Conservation (phyloP, 345 rosid genomes). For the Physaria fendleri region DNA sequence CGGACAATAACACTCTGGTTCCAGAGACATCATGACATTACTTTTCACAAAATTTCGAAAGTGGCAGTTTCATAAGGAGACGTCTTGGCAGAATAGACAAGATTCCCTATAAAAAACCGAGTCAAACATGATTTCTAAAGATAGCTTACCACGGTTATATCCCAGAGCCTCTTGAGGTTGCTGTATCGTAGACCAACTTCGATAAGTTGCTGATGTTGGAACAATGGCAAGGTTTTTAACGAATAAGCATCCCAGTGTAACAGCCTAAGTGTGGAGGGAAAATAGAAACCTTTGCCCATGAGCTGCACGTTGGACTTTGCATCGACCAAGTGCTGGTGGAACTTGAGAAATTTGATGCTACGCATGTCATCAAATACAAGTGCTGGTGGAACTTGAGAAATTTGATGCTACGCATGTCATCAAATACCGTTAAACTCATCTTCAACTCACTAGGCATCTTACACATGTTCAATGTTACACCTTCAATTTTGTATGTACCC, state of each 20-base stretch:
- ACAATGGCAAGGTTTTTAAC: neutral
- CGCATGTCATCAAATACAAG: neutral
- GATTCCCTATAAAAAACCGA: too few relatives aligned
- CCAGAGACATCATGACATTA: too few relatives aligned
- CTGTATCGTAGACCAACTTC: neutral
- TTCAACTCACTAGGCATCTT: neutral
- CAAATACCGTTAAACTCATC: neutral
- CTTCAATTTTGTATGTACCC: conserved; percentile 1
- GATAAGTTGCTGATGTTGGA: neutral
- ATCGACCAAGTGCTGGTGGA: neutral
- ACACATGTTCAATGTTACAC: conserved; percentile 3
- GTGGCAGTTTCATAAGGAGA: too few relatives aligned
- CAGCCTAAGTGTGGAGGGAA: neutral
- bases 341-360: neutral
- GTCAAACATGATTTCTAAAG: neutral
- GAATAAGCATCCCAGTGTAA: conserved; percentile 20
- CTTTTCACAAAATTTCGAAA: too few relatives aligned
- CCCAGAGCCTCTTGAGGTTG: neutral
- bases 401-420: neutral
- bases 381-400: conserved; percentile 9
- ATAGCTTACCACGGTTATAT: neutral
- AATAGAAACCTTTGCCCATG: too few relatives aligned
- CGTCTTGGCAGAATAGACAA: too few relatives aligned
- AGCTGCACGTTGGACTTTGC: neutral
- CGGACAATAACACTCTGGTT: too few relatives aligned